A percentile compares a stretch with the other conserved stretches of the same genome.
phyloP scores from a whole-genome alignment of 2,329 filamentous ascomycete genomes.

The Leptodontidium sp. region DNA sequence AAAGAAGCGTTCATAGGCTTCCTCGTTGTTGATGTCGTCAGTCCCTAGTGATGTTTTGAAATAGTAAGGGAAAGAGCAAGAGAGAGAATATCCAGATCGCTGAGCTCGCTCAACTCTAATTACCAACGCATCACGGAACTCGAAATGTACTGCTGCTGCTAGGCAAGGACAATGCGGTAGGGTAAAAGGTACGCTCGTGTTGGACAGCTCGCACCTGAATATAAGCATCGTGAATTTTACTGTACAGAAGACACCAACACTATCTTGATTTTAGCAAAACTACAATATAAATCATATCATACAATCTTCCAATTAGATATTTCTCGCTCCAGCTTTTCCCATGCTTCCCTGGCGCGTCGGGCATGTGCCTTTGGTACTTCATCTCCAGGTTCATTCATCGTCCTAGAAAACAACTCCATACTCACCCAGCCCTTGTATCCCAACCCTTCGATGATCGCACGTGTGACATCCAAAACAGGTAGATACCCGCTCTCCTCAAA shows the following conservation, averaged over 20 bases:
- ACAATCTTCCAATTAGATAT: constrained; percentile 25
- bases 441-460: constrained; percentile 57
- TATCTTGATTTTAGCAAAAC: background rate
- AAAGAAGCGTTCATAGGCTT: background rate
- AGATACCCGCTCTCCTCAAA: constrained; percentile 68
- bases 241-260: background rate
- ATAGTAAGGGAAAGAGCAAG: background rate
- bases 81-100: background rate
- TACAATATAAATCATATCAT: background rate
- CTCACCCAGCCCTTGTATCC: constrained; percentile 66
- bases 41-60: background rate
- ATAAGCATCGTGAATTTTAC: background rate
- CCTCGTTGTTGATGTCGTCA: background rate
- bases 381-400: constrained; percentile 54
- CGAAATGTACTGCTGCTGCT: background rate
- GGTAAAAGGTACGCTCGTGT: background rate
- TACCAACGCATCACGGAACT: background rate
- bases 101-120: background rate
- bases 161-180: background rate
- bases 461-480: constrained; percentile 59
- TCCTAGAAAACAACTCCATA: constrained; percentile 66
- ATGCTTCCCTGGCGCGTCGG: constrained; percentile 56
- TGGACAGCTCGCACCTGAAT: background rate
- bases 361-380: constrained; percentile 60
- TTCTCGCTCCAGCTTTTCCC: constrained; percentile 50